These are phyloP conservation scores for Xylaria multiplex DNA, from an alignment of 2,329 filamentous ascomycete genomes.

Conservation along the genomic window DNA sequence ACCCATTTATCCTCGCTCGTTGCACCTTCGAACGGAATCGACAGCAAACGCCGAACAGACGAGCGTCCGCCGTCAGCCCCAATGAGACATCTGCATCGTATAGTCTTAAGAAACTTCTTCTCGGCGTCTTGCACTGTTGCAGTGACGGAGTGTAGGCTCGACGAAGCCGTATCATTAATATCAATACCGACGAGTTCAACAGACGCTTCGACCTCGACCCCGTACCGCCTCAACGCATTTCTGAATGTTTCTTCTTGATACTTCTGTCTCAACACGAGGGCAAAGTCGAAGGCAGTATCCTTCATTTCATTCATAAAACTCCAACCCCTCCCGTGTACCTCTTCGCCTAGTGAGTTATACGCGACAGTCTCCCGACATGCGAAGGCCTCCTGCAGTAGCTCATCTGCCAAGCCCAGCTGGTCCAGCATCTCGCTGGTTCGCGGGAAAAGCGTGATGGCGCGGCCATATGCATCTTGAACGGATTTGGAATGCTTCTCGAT, in stretches of 20 bases:
- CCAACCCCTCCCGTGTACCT: constrained; percentile 58
- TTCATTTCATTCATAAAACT: constrained; percentile 64
- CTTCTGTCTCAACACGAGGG: constrained; percentile 64
- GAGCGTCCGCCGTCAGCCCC: constrained; percentile 63
- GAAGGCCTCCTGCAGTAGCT: constrained; percentile 63
- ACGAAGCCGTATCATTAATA: constrained; percentile 39
- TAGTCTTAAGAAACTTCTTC: constrained; percentile 11
- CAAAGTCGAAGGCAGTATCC: constrained; percentile 62
- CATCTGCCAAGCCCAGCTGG: constrained; percentile 60
- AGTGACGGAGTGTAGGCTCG: constrained; percentile 7
- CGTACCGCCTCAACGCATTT: constrained; percentile 47
- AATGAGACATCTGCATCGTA: constrained; percentile 57
- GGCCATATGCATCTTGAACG: constrained; percentile 57
- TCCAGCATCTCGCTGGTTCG: constrained; percentile 63
- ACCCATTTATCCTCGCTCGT: constrained; percentile 64
- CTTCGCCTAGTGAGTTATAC: constrained; percentile 58
- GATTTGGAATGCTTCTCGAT: constrained; percentile 61
- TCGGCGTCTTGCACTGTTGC: constrained; percentile 27
- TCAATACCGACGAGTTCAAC: constrained; percentile 53
- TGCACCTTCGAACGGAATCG: constrained; percentile 61
- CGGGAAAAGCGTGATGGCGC: constrained; percentile 64
- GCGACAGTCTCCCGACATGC: constrained; percentile 60
- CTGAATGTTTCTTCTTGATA: constrained; percentile 65
- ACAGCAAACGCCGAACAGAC: constrained; percentile 57
- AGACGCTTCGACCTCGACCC: constrained; percentile 50